A percentile compares a stretch with the other conserved stretches of the same genome.
Conservation (phyloP, 75 land plant genomes). For the Azolla pinnata region DNA sequence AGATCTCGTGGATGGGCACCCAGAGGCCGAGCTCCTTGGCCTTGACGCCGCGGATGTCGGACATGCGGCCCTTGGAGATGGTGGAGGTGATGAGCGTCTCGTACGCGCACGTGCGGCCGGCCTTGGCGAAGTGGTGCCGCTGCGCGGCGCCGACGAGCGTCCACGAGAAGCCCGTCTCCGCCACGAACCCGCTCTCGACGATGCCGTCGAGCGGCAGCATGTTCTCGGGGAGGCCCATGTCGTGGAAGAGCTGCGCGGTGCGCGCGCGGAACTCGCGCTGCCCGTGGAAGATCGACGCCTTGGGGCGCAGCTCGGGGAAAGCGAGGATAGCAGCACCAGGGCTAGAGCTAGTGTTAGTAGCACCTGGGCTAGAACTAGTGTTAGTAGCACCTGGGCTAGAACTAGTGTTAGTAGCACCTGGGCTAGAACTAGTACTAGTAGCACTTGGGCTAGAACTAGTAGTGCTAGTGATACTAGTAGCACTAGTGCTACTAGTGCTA, state of each 20-base stretch:
- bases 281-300: background rate
- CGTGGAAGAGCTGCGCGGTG: background rate
- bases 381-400: no score
- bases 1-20: background rate
- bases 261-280: background rate
- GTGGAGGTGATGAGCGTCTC: background rate
- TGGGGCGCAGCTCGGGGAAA: background rate
- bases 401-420: no score
- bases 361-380: conserved; percentile 69
- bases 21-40: background rate
- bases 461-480: no score
- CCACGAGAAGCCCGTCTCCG: background rate
- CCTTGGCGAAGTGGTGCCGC: conserved; percentile 1
- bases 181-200: background rate
- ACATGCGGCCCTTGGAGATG: background rate
- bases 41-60: background rate
- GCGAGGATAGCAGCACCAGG: conserved; percentile 27
- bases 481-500: no score
- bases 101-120: background rate
- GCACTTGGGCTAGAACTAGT: no score
- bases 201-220: background rate
- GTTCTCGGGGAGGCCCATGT: background rate
- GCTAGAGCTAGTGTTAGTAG: conserved; percentile 61
- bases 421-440: no score
- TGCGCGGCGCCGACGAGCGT: background rate